Percentiles rank a stretch among this genome's conserved stretches.
These are phyloP conservation scores for Fraxinus anomala DNA, from an alignment of 257 asterid species.

Conservation along the genomic window DNA sequence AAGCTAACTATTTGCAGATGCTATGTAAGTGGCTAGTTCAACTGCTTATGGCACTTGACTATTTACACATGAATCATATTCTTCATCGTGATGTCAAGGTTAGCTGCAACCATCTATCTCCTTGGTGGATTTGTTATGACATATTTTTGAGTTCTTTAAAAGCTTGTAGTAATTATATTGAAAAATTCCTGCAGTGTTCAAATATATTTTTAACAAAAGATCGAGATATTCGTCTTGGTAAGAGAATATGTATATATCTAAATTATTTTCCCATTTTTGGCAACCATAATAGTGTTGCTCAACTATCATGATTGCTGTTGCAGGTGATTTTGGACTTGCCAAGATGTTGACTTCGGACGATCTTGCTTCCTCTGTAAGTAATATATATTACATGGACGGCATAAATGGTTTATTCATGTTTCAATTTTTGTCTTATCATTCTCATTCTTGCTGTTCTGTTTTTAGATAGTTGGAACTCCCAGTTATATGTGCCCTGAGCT, in stretches of 20 bases:
- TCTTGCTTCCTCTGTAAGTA: conserved; percentile 85
- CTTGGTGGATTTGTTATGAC: conserved; percentile 5
- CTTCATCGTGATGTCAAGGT: conserved; percentile 98
- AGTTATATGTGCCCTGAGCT: conserved; percentile 99
- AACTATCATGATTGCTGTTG: conserved; percentile 23
- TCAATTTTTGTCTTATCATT: conserved; percentile 23
- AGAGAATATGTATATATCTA: conserved; percentile 27
- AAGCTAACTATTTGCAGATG: conserved; percentile 49
- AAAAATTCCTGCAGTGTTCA: conserved; percentile 71
- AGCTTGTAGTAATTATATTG: conserved; percentile 19
- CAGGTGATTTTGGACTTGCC: conserved; percentile 98
- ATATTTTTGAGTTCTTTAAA: conserved; percentile 15
- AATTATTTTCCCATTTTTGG: conserved; percentile 15
- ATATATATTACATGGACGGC: conserved; percentile 19
- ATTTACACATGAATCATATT: conserved; percentile 77
- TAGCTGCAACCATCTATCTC: conserved; percentile 29
- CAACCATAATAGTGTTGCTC: conserved; percentile 28
- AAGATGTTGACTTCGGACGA: conserved; percentile 81
- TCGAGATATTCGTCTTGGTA: conserved; percentile 88
- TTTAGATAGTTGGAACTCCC: conserved; percentile 93
- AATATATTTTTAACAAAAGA: conserved; percentile 86
- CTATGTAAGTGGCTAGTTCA: conserved; percentile 93
- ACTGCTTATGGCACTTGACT: conserved; percentile 89
- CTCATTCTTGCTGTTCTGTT: conserved; percentile 23
- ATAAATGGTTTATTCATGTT: conserved; percentile 10